Evolutionary conservation across 2,329 filamentous ascomycete species (phyloP).

Genomic region (Colletotrichum cereale): DNA sequence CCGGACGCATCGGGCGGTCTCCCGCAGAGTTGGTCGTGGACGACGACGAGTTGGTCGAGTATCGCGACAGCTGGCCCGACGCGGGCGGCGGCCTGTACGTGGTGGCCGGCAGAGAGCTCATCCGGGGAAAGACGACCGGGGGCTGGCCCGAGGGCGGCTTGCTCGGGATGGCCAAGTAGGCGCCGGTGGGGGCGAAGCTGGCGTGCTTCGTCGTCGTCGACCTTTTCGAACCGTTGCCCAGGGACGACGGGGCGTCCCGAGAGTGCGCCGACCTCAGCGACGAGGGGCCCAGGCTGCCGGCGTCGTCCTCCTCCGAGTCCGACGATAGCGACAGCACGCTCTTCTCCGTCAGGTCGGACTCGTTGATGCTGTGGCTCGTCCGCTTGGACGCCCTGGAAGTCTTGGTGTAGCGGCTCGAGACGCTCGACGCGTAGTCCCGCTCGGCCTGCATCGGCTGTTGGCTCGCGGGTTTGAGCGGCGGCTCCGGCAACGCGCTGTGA

Average conservation of each 20-base stretch:
- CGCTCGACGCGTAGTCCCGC: conserved; percentile 53
- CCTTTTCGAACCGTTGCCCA: conserved; percentile 47
- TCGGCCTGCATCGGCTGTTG: conserved; percentile 38
- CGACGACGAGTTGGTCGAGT: conserved; percentile 53
- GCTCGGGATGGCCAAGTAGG: conserved; percentile 58
- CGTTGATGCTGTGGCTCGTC: conserved; percentile 61
- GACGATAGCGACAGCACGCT: conserved; percentile 70
- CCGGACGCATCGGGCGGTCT: conserved; percentile 49
- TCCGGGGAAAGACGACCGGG: conserved; percentile 43
- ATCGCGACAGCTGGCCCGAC: conserved; percentile 47
- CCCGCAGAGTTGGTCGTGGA: conserved; percentile 52
- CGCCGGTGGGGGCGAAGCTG: conserved; percentile 55
- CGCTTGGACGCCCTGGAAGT: conserved; percentile 66
- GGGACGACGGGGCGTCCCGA: conserved; percentile 44
- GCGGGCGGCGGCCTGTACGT: conserved; percentile 38
- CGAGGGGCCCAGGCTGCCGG: conserved; percentile 27
- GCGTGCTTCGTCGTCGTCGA: conserved; percentile 55
- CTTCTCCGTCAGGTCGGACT: conserved; percentile 65
- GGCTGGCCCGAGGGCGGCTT: conserved; percentile 43
- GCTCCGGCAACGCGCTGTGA: neutral
- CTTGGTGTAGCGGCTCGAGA: conserved; percentile 68
- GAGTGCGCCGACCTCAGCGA: conserved; percentile 33
- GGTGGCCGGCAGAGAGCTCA: conserved; percentile 47
- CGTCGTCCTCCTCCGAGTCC: conserved; percentile 65
- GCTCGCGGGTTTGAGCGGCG: neutral